Conservation (phyloP, 2,329 filamentous ascomycete genomes). For the Dothiorella sarmentorum region DNA sequence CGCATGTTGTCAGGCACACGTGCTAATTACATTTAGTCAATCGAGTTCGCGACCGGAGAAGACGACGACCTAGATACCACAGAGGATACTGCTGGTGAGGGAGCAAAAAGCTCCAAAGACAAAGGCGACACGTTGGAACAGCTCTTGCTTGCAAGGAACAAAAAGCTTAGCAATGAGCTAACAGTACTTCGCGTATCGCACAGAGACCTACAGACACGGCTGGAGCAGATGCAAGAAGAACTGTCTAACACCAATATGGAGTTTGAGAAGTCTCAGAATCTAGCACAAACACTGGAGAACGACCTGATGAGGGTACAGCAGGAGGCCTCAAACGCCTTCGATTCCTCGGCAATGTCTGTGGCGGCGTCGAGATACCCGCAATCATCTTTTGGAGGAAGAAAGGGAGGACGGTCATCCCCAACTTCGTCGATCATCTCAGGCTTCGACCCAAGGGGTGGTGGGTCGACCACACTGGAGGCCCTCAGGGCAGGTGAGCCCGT, state of each 20-base stretch:
- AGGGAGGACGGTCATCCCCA: conserved; percentile 74
- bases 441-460: conserved; percentile 56
- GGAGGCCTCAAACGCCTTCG: conserved; percentile 77
- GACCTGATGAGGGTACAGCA: conserved; percentile 86
- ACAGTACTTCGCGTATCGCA: conserved; percentile 91
- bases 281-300: conserved; percentile 87
- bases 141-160: conserved; percentile 86
- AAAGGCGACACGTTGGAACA: conserved; percentile 85
- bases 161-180: conserved; percentile 91
- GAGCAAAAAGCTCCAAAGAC: conserved; percentile 51
- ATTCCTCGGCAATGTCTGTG: conserved; percentile 81
- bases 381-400: conserved; percentile 53
- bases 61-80: conserved; percentile 54
- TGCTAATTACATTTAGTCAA: conserved; percentile 55
- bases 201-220: conserved; percentile 77
- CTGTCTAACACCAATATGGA: conserved; percentile 80
- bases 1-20: background rate
- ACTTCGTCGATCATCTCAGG: conserved; percentile 98
- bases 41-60: conserved; percentile 90
- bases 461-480: conserved; percentile 45
- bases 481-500: conserved; percentile 63
- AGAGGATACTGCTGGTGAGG: conserved; percentile 33
- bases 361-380: conserved; percentile 77
- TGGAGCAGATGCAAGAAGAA: conserved; percentile 79
- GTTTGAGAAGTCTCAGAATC: conserved; percentile 75